phyloP scores from a whole-genome alignment of 371 early-diverging fungal species.

The Mortierella sp. region DNA sequence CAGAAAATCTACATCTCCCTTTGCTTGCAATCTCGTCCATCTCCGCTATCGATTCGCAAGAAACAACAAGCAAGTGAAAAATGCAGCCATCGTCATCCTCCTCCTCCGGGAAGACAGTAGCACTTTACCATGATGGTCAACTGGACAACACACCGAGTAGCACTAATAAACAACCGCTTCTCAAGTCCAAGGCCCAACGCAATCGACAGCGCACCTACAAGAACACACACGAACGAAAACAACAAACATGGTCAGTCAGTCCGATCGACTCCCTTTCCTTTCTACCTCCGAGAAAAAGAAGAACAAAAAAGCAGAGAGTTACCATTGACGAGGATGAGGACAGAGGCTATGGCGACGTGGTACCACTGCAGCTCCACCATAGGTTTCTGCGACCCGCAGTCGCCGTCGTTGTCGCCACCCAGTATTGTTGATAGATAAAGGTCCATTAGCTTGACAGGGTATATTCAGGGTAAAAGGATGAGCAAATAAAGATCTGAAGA shows the following conservation, averaged over 20 bases:
- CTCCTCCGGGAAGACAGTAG: neutral
- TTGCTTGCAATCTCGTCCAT: no score
- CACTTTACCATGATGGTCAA: constrained; percentile 68
- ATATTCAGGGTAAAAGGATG: neutral
- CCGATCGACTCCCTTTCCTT: neutral
- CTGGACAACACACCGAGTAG: constrained; percentile 73
- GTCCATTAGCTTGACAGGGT: constrained; percentile 6
- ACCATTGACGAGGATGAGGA: constrained; percentile 65
- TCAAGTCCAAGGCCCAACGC: constrained; percentile 71
- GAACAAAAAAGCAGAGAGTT: neutral
- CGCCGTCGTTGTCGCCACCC: constrained; percentile 17
- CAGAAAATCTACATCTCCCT: no score
- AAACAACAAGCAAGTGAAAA: no score
- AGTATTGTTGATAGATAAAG: neutral
- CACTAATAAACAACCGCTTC: constrained; percentile 68
- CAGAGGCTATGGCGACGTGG: constrained; percentile 66
- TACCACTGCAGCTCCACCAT: constrained; percentile 60
- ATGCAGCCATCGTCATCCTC: neutral
- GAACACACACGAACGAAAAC: no score
- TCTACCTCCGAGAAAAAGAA: neutral
- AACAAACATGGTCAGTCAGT: neutral
- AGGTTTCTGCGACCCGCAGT: constrained; percentile 33
- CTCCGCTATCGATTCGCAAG: no score
- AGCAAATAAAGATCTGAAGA: neutral
- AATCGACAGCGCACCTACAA: constrained; percentile 66